phyloP scores from a whole-genome alignment of 768 basidiomycete genomes.

The Suillus hirtellus region DNA sequence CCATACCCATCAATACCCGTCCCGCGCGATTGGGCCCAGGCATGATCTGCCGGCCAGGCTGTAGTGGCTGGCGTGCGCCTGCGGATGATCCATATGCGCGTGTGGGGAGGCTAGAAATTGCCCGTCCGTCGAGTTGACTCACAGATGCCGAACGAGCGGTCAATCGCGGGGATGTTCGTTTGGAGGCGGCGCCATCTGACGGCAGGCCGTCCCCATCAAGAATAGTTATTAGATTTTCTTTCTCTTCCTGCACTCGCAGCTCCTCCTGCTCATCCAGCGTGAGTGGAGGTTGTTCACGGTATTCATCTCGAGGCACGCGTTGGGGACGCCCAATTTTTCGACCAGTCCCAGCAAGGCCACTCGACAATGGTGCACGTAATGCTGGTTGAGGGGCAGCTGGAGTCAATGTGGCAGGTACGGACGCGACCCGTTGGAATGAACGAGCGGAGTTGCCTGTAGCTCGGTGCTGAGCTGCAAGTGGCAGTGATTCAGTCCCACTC shows the following conservation, averaged over 20 bases:
- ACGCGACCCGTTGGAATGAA: slow-evolving; percentile 67
- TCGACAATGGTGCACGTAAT: slow-evolving; percentile 31
- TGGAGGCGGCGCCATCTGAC: slow-evolving; percentile 24
- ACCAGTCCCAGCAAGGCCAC: slow-evolving; percentile 34
- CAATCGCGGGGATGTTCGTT: slow-evolving; percentile 28
- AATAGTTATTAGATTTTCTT: slow-evolving; percentile 39
- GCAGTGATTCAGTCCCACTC: slow-evolving; percentile 19
- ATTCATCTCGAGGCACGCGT: slow-evolving; percentile 39
- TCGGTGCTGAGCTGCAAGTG: slow-evolving; percentile 31
- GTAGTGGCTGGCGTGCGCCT: slow-evolving; percentile 36
- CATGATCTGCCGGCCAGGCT: slow-evolving; percentile 41
- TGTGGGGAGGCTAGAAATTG: slow-evolving; percentile 34
- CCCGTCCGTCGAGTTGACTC: slow-evolving; percentile 36
- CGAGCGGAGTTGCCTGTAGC: slow-evolving; percentile 36
- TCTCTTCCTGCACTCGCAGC: slow-evolving; percentile 36
- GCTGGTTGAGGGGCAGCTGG: slow-evolving; percentile 29
- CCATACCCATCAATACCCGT: slow-evolving; percentile 51
- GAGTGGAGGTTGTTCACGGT: slow-evolving; percentile 29
- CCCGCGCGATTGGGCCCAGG: slow-evolving; percentile 49
- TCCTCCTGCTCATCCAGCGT: slow-evolving; percentile 38
- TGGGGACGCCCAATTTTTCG: slow-evolving; percentile 37
- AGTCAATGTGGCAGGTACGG: slow-evolving; percentile 49
- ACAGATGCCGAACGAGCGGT: slow-evolving; percentile 34
- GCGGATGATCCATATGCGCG: slow-evolving; percentile 33
- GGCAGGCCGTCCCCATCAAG: slow-evolving; percentile 26